Evolutionary conservation across 2,329 filamentous ascomycete species (phyloP).

Genomic region (Paecilomyces sp.): DNA sequence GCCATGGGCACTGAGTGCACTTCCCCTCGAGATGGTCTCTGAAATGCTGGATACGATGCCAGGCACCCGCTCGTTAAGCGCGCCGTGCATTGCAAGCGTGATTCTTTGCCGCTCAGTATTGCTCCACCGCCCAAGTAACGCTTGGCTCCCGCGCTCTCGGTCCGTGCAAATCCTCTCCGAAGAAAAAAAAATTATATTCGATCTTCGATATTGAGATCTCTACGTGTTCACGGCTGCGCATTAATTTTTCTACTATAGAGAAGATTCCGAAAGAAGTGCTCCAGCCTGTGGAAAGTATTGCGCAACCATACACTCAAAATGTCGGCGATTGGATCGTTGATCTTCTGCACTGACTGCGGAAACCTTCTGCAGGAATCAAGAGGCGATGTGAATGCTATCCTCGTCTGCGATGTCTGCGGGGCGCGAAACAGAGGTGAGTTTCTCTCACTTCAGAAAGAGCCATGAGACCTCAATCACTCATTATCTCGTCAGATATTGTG

Average conservation of each 20-base stretch:
- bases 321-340: slow-evolving; percentile 82
- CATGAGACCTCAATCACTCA: slow-evolving; percentile 9
- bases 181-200: neutral
- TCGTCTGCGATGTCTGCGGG: slow-evolving; percentile 81
- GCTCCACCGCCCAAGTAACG: slow-evolving; percentile 14
- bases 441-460: neutral
- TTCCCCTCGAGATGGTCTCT: neutral
- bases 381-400: slow-evolving; percentile 65
- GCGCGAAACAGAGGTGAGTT: slow-evolving; percentile 69
- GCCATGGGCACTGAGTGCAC: slow-evolving; percentile 13
- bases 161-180: slow-evolving; percentile 12
- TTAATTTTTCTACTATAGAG: neutral
- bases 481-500: slow-evolving; percentile 53
- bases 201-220: neutral
- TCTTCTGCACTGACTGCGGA: slow-evolving; percentile 90
- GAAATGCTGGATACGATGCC: neutral
- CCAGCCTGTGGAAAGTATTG: slow-evolving; percentile 9
- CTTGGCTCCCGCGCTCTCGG: slow-evolving; percentile 10
- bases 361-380: slow-evolving; percentile 78
- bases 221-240: neutral
- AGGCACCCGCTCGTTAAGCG: slow-evolving; percentile 4
- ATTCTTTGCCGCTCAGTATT: slow-evolving; percentile 11
- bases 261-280: neutral
- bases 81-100: slow-evolving; percentile 3
- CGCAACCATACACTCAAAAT: slow-evolving; percentile 41